A percentile compares a stretch with the other conserved stretches of the same genome.
phyloP scores from a whole-genome alignment of 352 stramenopile species.

The Globisporangium canariense region DNA sequence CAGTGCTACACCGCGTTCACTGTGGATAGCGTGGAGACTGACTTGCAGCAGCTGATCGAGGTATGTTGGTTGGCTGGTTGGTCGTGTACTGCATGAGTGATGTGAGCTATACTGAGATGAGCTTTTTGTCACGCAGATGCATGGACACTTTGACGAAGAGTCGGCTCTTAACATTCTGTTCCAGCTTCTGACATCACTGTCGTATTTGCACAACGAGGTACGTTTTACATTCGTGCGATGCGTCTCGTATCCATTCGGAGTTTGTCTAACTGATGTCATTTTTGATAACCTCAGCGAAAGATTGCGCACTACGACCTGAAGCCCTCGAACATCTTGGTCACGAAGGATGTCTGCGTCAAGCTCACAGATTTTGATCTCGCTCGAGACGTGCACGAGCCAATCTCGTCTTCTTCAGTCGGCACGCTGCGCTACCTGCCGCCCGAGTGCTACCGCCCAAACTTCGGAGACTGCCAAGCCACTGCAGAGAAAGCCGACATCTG shows the following conservation, averaged over 20 bases:
- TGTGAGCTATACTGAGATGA: not conserved
- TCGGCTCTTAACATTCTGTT: conserved; percentile 60
- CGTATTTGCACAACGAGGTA: conserved; percentile 75
- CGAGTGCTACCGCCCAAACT: conserved; percentile 64
- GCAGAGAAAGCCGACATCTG: conserved; percentile 81
- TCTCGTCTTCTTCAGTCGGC: conserved; percentile 59
- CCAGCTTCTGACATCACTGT: conserved; percentile 60
- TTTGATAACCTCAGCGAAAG: conserved; percentile 37
- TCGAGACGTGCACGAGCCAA: conserved; percentile 51
- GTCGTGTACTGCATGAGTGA: not conserved
- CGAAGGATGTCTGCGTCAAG: conserved; percentile 81
- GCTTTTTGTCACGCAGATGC: conserved; percentile 29
- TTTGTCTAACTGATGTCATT: not conserved
- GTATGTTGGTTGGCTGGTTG: conserved; percentile 13
- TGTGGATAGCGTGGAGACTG: conserved; percentile 61
- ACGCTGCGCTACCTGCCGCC: conserved; percentile 74
- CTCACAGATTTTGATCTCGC: conserved; percentile 91
- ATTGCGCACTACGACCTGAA: conserved; percentile 94
- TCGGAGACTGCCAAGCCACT: conserved; percentile 53
- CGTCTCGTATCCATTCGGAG: conserved; percentile 4
- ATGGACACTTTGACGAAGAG: conserved; percentile 54
- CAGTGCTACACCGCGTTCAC: conserved; percentile 78
- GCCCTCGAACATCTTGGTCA: conserved; percentile 96
- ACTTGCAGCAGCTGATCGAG: conserved; percentile 76
- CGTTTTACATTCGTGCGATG: conserved; percentile 8